Evolutionary conservation across 1,284 basidiomycete species (phyloP).

Genomic region (Ustilago vetiveriae): DNA sequence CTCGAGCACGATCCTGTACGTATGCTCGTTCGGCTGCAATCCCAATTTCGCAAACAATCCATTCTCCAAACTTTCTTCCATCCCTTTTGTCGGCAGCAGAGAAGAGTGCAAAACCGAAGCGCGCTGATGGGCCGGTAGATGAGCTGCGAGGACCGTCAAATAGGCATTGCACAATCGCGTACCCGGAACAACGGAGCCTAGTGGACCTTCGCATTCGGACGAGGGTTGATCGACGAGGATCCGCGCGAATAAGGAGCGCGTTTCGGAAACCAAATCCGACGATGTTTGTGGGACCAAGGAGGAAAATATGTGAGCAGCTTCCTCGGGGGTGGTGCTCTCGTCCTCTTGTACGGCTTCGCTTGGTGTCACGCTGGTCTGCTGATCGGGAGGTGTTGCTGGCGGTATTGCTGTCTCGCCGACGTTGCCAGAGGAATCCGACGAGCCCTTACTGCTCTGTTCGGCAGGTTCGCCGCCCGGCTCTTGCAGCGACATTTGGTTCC

Average conservation of each 20-base stretch:
- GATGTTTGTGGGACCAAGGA: slow-evolving; percentile 74
- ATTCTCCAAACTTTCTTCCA: slow-evolving; percentile 9
- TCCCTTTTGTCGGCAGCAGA: not conserved
- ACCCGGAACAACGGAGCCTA: slow-evolving; percentile 74
- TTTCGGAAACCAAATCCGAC: slow-evolving; percentile 80
- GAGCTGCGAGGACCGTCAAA: slow-evolving; percentile 75
- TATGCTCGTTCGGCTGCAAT: slow-evolving; percentile 51
- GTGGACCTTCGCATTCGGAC: slow-evolving; percentile 68
- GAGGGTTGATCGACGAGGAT: slow-evolving; percentile 72
- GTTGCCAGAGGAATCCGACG: too few species aligned
- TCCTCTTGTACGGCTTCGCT: not conserved
- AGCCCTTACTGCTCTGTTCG: too few species aligned
- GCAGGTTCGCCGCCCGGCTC: too few species aligned
- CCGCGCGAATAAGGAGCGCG: slow-evolving; percentile 75
- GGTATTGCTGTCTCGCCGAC: too few species aligned
- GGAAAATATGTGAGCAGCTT: slow-evolving; percentile 70
- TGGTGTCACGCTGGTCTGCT: not conserved
- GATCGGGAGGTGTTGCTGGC: too few species aligned
- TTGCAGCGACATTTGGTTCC: slow-evolving; percentile 11
- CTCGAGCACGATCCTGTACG: slow-evolving; percentile 45
- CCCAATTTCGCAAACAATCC: slow-evolving; percentile 43
- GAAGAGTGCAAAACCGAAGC: slow-evolving; percentile 7
- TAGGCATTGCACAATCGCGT: slow-evolving; percentile 82
- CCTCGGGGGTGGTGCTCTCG: slow-evolving; percentile 68
- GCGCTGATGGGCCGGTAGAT: slow-evolving; percentile 54